These are phyloP conservation scores for Chlorella sp. DNA, from an alignment of 139 green algal genomes.

Conservation along the genomic window DNA sequence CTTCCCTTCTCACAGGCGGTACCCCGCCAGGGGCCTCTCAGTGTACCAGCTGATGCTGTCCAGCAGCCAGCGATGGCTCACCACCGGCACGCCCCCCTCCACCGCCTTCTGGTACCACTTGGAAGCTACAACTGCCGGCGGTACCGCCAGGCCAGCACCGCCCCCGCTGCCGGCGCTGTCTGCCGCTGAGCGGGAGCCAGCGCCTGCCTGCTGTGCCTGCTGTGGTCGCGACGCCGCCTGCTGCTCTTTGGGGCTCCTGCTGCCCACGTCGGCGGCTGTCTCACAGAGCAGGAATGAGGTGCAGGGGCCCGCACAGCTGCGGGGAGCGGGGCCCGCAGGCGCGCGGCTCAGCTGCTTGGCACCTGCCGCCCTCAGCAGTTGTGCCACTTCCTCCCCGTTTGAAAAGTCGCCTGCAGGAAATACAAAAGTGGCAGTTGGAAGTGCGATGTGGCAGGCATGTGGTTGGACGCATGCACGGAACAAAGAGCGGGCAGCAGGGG, in stretches of 20 bases:
- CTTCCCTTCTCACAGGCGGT: slow-evolving; percentile 5
- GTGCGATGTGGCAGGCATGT: neutral
- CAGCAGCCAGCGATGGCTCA: slow-evolving; percentile 39
- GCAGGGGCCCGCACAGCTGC: slow-evolving; percentile 9
- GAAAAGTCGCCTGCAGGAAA: slow-evolving; percentile 24
- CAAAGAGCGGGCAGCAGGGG: neutral
- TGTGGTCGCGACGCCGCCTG: neutral
- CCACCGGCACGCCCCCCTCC: slow-evolving; percentile 37
- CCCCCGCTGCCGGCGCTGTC: neutral
- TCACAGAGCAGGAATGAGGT: slow-evolving; percentile 35
- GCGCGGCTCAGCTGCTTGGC: slow-evolving; percentile 7
- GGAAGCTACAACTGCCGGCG: slow-evolving; percentile 1
- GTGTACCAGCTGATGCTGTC: slow-evolving; percentile 29
- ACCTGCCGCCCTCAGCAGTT: slow-evolving; percentile 35
- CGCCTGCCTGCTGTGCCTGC: neutral
- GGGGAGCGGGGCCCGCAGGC: neutral
- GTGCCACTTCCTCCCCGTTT: neutral
- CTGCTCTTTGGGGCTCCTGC: neutral
- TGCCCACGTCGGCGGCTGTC: neutral
- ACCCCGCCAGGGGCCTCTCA: neutral
- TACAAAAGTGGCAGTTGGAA: neutral
- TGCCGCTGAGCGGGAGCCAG: too few species aligned
- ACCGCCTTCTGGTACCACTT: slow-evolving; percentile 40
- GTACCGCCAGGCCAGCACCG: neutral
- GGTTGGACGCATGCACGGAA: too few species aligned